These are phyloP conservation scores for Barnettozyma botsteinii DNA, from an alignment of 805 yeast species.

Conservation along the genomic window DNA sequence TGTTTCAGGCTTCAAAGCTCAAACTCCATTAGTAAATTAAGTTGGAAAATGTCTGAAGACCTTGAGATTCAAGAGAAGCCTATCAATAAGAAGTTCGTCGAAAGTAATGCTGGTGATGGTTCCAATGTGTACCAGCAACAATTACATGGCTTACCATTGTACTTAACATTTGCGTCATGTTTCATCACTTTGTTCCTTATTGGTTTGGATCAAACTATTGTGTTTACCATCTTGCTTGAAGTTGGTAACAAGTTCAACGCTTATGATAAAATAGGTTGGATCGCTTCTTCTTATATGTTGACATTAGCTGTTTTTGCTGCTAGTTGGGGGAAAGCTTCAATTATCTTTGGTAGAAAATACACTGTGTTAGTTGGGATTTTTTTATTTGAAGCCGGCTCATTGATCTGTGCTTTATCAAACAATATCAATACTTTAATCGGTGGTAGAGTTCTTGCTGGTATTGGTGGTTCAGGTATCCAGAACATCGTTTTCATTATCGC, in stretches of 20 bases:
- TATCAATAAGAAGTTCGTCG: conserved; percentile 12
- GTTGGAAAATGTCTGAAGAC: conserved; percentile 2
- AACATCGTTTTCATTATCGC: conserved; percentile 49
- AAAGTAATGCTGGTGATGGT: conserved; percentile 24
- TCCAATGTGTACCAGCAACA: conserved; percentile 18
- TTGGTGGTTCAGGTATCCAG: conserved; percentile 65
- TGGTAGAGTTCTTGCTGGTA: conserved; percentile 63
- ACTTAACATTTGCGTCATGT: conserved; percentile 17
- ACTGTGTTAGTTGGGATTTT: conserved; percentile 41
- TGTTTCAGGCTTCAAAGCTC: too few species aligned
- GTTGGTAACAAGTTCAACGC: conserved; percentile 45
- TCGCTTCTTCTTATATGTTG: conserved; percentile 47
- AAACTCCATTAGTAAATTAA: background rate
- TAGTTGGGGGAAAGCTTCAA: conserved; percentile 52
- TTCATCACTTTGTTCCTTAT: conserved; percentile 27
- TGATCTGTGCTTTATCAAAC: conserved; percentile 47
- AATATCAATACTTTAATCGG: conserved; percentile 58
- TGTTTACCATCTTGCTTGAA: conserved; percentile 42
- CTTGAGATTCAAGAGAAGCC: background rate
- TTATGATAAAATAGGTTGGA: conserved; percentile 53
- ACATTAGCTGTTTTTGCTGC: conserved; percentile 49
- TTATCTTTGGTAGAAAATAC: conserved; percentile 52
- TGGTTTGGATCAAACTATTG: conserved; percentile 59
- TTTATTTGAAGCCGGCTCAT: conserved; percentile 33
- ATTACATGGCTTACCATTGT: conserved; percentile 11